Base-by-base conservation (phyloP, 192 early-diverging fungal species). In the Coemansia sp. region DNA sequence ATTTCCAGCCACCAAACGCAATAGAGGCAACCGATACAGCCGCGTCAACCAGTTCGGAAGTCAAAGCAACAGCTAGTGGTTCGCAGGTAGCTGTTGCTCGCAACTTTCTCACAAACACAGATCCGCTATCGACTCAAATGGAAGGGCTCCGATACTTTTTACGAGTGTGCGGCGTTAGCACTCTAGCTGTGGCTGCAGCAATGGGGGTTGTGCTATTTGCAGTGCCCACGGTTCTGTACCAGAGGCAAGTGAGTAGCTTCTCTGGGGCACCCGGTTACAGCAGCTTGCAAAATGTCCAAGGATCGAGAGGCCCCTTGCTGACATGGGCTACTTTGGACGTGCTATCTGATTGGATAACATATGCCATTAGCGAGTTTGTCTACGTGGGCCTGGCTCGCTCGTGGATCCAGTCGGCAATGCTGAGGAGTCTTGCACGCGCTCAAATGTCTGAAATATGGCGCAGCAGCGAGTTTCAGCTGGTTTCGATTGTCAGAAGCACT, bases 381-480 rank as follows among this genome's bases (percentile, higher is more conserved):
- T 77, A 67, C 26, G 21, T 77, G n/a, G 20, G 24, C 21, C 23
- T 48, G 24, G 61, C 64, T 24, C 69, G 74, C 31, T 36, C 66
- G 16, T 35, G 65, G 11, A 13, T 77, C 14, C 69, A 63, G 10
- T 24, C 23, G 16, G 60, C 57, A 16, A 33, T 77, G 34, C 40
- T 77, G n/a, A 28, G 11, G 20, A 64, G 65, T n/a, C 21, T 71
- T 43, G 63, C 60, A 9, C 56, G 6, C 18, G 61, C 69, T 4
- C 62, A 56, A 20, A 71, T 77, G 74, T 33, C 63, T 0, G 74
- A 67, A 39, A 11, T 66, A 10, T 71, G 69, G 74, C 20, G 46
- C 9, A 20, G 33, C n/a, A 45, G 59, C 16, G 63, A 59, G 9
- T 16, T 0, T 34, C 39, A 23, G 13, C n/a, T 77, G 5, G 23